Percentiles rank a stretch among this genome's conserved stretches.
These are phyloP conservation scores for Naganishia antarctica DNA, from an alignment of 768 basidiomycete genomes.

Conservation along the genomic window DNA sequence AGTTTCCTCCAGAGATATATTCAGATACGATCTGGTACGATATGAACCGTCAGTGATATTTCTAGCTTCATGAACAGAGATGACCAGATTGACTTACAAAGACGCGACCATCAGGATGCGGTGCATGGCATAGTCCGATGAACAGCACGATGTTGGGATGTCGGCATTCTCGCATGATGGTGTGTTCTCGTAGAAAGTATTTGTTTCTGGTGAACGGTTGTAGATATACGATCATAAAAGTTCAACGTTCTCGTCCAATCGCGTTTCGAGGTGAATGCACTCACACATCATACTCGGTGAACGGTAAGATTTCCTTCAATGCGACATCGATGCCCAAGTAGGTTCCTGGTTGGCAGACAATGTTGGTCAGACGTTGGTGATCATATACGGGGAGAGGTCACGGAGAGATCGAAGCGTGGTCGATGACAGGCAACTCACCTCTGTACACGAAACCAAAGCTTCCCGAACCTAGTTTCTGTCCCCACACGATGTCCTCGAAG, in stretches of 20 bases:
- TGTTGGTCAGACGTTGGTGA: background rate
- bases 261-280: no score
- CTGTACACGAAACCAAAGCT: slow-evolving; percentile 46
- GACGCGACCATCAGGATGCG: slow-evolving; percentile 38
- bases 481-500: slow-evolving; percentile 48
- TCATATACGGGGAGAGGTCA: no score
- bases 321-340: slow-evolving; percentile 96
- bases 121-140: slow-evolving; percentile 58
- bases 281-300: slow-evolving; percentile 73
- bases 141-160: slow-evolving; percentile 91
- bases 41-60: no score
- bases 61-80: no score
- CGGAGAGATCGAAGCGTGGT: background rate
- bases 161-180: slow-evolving; percentile 84
- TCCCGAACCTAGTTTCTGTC: slow-evolving; percentile 39
- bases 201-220: slow-evolving; percentile 53
- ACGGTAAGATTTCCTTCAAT: slow-evolving; percentile 92
- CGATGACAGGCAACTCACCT: slow-evolving; percentile 33
- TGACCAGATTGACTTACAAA: slow-evolving; percentile 56
- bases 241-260: no score
- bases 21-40: slow-evolving; percentile 81
- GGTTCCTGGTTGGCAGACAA: slow-evolving; percentile 53
- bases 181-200: slow-evolving; percentile 98
- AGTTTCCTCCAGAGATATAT: slow-evolving; percentile 69
- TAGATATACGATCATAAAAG: background rate